Conservation (phyloP, 441 rosid species). For the Kokia cookei region DNA sequence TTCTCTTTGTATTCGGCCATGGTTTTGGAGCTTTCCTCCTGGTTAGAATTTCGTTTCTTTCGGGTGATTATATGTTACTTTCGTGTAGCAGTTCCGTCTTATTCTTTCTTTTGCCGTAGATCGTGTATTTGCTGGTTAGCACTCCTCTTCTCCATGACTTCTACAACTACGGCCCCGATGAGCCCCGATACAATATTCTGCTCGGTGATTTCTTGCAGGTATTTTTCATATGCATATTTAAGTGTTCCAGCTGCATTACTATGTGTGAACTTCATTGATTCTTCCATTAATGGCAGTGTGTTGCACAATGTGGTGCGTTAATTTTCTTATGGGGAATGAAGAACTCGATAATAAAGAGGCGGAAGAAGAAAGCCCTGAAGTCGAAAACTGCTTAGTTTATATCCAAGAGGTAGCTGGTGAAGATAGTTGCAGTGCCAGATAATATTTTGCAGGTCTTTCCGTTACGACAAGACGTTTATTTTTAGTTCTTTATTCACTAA, state of each 20-base stretch:
- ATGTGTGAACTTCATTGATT: background rate
- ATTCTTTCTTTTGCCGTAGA: constrained; percentile 9
- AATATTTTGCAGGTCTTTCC: constrained; percentile 8
- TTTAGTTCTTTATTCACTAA: background rate
- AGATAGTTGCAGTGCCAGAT: background rate
- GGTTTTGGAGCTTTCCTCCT: constrained; percentile 42
- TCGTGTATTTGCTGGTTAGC: constrained; percentile 26
- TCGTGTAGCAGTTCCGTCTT: background rate
- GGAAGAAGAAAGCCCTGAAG: constrained; percentile 33
- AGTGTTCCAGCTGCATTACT: background rate
- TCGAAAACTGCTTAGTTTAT: constrained; percentile 29
- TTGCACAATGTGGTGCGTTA: constrained; percentile 41
- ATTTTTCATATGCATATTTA: background rate
- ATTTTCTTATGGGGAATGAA: constrained; percentile 50
- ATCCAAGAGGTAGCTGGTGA: constrained; percentile 8
- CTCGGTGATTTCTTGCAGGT: constrained; percentile 33
- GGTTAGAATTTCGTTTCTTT: constrained; percentile 21
- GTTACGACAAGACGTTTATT: background rate
- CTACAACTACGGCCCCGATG: constrained; percentile 33
- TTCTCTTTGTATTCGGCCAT: constrained; percentile 39
- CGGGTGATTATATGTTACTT: background rate
- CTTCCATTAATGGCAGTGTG: constrained; percentile 15
- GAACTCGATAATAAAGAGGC: constrained; percentile 36
- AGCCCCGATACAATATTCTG: constrained; percentile 22
- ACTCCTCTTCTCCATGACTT: constrained; percentile 38